Evolutionary conservation across 176 grass and related monocot species (phyloP).

Genomic region (Oryza meyeriana): DNA sequence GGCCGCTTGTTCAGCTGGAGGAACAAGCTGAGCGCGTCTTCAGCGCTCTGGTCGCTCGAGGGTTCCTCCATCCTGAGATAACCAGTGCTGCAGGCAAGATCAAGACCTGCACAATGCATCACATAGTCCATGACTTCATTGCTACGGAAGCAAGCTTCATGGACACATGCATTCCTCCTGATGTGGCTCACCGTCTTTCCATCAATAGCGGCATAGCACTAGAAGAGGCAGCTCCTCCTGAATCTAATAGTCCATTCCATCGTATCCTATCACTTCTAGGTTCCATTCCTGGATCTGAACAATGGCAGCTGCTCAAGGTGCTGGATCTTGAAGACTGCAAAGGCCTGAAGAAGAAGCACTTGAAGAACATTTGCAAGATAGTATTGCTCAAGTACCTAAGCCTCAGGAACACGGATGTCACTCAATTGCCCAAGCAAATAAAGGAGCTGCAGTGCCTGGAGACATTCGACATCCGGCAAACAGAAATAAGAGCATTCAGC

Average conservation of each 20-base stretch:
- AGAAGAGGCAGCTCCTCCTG: background rate
- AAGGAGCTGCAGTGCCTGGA: constrained; percentile 4
- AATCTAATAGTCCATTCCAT: background rate
- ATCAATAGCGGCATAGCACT: background rate
- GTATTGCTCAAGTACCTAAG: constrained; percentile 30
- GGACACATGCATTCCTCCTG: background rate
- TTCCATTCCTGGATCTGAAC: background rate
- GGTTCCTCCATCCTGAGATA: background rate
- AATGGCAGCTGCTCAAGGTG: constrained; percentile 9
- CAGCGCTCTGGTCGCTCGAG: background rate
- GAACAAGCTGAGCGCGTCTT: background rate
- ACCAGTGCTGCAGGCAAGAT: background rate
- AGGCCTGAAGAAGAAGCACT: background rate
- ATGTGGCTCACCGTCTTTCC: background rate
- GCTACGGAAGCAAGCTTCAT: background rate
- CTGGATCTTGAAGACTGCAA: constrained; percentile 34
- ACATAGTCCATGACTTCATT: background rate
- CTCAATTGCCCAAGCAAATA: constrained; percentile 19
- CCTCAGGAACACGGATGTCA: constrained; percentile 16
- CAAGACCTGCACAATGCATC: constrained; percentile 14
- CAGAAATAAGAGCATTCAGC: background rate
- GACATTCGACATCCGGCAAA: constrained; percentile 38
- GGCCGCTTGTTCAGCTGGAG: no score
- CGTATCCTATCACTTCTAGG: background rate
- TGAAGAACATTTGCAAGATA: constrained; percentile 30